phyloP scores from a whole-genome alignment of 352 stramenopile species.

The Blastocystis sp. region DNA sequence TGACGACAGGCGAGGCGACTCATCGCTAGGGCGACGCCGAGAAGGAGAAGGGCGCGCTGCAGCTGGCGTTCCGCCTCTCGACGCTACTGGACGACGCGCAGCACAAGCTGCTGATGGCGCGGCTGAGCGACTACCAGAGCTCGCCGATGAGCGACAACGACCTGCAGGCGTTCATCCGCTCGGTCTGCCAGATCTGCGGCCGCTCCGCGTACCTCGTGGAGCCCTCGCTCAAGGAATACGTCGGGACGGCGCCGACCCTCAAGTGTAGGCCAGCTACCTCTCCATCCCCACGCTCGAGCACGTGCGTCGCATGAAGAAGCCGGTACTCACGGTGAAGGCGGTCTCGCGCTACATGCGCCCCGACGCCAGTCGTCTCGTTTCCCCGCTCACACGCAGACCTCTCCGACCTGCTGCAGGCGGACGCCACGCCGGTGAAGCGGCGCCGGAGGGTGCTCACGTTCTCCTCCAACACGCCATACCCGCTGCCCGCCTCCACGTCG shows the following conservation, averaged over 20 bases:
- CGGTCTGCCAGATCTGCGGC: slow-evolving; percentile 33
- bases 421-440: slow-evolving; percentile 20
- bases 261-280: slow-evolving; percentile 5
- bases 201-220: slow-evolving; percentile 40
- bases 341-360: not conserved
- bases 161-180: not conserved
- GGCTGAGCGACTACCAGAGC: slow-evolving; percentile 25
- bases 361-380: not conserved
- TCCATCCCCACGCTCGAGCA: slow-evolving; percentile 53
- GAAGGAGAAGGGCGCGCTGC: slow-evolving; percentile 31
- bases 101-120: slow-evolving; percentile 8
- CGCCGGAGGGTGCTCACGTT: slow-evolving; percentile 22
- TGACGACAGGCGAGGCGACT: not conserved
- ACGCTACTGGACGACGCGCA: slow-evolving; percentile 45
- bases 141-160: not conserved
- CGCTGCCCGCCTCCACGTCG: not conserved
- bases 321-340: slow-evolving; percentile 36
- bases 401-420: not conserved
- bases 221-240: slow-evolving; percentile 46
- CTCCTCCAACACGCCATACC: not conserved
- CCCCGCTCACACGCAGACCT: not conserved
- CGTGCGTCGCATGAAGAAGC: slow-evolving; percentile 50
- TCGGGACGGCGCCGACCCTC: not conserved
- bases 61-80: slow-evolving; percentile 41
- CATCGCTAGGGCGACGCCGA: not conserved